Evolutionary conservation across 768 basidiomycete species (phyloP).

Genomic region (Amanita rimosa): DNA sequence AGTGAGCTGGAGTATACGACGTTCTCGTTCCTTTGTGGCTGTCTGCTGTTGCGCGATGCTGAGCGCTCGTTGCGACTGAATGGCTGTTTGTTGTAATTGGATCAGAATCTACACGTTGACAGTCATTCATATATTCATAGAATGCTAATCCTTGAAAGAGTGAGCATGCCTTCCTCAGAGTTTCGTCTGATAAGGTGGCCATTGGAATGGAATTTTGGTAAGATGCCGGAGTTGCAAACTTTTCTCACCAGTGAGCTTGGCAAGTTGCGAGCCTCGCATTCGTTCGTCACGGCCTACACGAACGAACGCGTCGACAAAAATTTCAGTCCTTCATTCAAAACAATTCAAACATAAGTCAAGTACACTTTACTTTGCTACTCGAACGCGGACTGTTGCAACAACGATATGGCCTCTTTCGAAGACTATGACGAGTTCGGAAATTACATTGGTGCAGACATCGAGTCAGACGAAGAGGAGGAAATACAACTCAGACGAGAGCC

Average conservation of each 20-base stretch:
- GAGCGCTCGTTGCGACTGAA: slow-evolving; percentile 75
- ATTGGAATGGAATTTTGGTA: background rate
- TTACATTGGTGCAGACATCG: slow-evolving; percentile 92
- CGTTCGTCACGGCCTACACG: background rate
- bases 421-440: slow-evolving; percentile 95
- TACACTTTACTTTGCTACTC: background rate
- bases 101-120: slow-evolving; percentile 56
- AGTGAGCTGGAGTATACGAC: slow-evolving; percentile 82
- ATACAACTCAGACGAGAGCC: slow-evolving; percentile 35
- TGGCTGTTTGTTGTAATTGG: slow-evolving; percentile 87
- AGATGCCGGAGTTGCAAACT: slow-evolving; percentile 18
- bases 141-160: background rate
- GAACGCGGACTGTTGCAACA: background rate
- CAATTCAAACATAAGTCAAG: background rate
- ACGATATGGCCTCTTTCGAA: slow-evolving; percentile 47
- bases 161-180: slow-evolving; percentile 56
- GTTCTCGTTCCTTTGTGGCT: slow-evolving; percentile 75
- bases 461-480: slow-evolving; percentile 73
- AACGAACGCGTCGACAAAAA: background rate
- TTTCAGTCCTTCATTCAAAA: too few relatives aligned
- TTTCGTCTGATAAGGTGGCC: slow-evolving; percentile 56
- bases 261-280: too few relatives aligned
- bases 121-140: background rate
- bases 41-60: slow-evolving; percentile 67
- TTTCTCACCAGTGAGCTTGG: slow-evolving; percentile 10